phyloP scores from a whole-genome alignment of 306 rosid genomes.

The Medicago arabica region DNA sequence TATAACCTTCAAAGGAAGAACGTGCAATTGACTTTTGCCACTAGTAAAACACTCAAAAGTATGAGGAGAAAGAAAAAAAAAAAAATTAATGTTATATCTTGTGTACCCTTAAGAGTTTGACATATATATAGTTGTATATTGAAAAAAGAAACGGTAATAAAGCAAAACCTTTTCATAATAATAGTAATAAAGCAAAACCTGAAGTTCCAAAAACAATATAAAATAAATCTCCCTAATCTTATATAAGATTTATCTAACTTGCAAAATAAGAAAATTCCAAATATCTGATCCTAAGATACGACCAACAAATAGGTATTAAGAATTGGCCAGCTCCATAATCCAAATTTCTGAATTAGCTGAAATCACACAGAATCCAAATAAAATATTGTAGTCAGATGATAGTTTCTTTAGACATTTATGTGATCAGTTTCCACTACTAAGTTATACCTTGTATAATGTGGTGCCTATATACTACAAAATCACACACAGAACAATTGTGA shows the following conservation, averaged over 20 bases:
- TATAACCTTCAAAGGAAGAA: neutral
- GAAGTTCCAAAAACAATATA: neutral
- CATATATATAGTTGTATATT: neutral
- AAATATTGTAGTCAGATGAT: constrained; percentile 1
- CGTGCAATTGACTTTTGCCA: neutral
- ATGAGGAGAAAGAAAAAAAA: neutral
- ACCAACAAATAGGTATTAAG: neutral
- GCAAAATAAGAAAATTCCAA: constrained; percentile 1
- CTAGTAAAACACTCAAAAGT: neutral
- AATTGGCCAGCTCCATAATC: neutral
- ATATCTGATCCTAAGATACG: neutral
- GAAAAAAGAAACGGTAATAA: neutral
- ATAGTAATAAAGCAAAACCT: neutral
- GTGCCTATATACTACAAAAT: constrained; percentile 40
- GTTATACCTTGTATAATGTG: neutral
- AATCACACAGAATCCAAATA: too few species aligned
- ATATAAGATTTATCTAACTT: neutral
- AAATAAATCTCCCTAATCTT: neutral
- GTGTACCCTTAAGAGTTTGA: neutral
- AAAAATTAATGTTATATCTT: too few species aligned
- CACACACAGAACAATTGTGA: constrained; percentile 7
- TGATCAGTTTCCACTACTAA: neutral
- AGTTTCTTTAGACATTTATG: neutral
- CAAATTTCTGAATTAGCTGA: neutral
- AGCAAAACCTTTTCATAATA: neutral